These are phyloP conservation scores for Apophysomyces ossiformis DNA, from an alignment of 371 early-diverging fungal species.

Conservation along the genomic window DNA sequence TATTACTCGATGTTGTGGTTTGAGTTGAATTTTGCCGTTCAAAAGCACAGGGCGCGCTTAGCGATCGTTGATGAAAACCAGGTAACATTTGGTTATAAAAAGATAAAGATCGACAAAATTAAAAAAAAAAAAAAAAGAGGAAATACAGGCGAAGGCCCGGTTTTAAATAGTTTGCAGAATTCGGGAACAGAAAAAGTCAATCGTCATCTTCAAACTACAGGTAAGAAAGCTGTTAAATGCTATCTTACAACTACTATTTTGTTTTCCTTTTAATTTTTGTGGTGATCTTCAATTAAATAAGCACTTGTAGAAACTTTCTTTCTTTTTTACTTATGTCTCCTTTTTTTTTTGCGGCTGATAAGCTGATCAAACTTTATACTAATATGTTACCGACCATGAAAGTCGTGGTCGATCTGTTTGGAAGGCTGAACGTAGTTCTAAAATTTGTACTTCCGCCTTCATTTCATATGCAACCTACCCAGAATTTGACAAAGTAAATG, in stretches of 20 bases:
- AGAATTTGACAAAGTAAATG: constrained; percentile 1
- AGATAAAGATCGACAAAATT: constrained; percentile 4
- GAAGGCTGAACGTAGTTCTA: not conserved
- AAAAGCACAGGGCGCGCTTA: constrained; percentile 5
- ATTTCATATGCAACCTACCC: not conserved
- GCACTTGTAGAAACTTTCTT: not conserved
- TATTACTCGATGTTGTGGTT: not conserved
- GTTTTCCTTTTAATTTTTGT: not conserved
- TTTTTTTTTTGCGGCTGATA: not conserved
- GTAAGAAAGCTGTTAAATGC: constrained; percentile 1
- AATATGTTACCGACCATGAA: not conserved
- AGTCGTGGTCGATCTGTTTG: constrained; percentile 4
- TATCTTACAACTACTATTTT: not conserved
- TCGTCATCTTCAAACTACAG: not conserved
- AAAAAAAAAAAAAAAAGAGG: not conserved
- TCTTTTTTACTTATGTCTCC: not conserved
- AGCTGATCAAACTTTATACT: not conserved
- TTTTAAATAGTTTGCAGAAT: constrained; percentile 11
- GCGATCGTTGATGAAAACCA: constrained; percentile 4
- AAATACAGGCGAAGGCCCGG: constrained; percentile 7
- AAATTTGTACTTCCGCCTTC: not conserved
- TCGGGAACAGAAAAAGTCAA: constrained; percentile 9
- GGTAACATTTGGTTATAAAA: not conserved
- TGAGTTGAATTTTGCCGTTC: not conserved
- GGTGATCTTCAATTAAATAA: not conserved